Percentiles rank a stretch among this genome's conserved stretches.
phyloP scores from a whole-genome alignment of 2,329 filamentous ascomycete species.

The Aspergillus awamori region DNA sequence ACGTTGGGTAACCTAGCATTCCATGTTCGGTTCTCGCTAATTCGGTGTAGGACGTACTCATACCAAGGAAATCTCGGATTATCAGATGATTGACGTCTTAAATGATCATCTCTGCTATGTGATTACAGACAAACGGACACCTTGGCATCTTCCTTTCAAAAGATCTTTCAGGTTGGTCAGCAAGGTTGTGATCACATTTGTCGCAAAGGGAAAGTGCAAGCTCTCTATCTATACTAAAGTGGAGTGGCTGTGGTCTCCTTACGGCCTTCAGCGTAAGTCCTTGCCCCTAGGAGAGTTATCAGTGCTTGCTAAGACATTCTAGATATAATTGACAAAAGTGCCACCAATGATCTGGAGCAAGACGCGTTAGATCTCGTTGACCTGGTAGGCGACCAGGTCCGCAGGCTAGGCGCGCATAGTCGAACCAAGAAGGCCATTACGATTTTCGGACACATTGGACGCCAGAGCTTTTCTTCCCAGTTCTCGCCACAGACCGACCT shows the following conservation, averaged over 20 bases:
- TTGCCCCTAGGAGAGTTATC: background rate
- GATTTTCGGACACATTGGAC: slow-evolving; percentile 53
- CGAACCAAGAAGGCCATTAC: slow-evolving; percentile 53
- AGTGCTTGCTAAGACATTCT: slow-evolving; percentile 11
- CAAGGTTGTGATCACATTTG: slow-evolving; percentile 91
- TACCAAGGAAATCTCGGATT: slow-evolving; percentile 70
- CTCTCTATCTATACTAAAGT: slow-evolving; percentile 84
- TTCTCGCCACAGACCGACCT: slow-evolving; percentile 39
- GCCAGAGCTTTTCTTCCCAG: slow-evolving; percentile 44
- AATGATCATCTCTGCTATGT: slow-evolving; percentile 75
- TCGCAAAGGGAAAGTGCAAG: slow-evolving; percentile 89
- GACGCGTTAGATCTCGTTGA: slow-evolving; percentile 54
- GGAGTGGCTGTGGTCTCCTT: slow-evolving; percentile 76
- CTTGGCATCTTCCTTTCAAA: slow-evolving; percentile 85
- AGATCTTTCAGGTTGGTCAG: slow-evolving; percentile 78
- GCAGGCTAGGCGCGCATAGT: slow-evolving; percentile 49
- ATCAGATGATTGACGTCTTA: slow-evolving; percentile 82
- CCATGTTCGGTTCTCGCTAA: background rate
- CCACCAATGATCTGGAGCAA: slow-evolving; percentile 67
- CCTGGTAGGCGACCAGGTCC: slow-evolving; percentile 53
- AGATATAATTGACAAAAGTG: slow-evolving; percentile 63
- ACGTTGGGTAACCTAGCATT: slow-evolving; percentile 32
- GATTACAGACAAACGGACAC: slow-evolving; percentile 64
- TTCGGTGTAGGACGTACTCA: slow-evolving; percentile 49
- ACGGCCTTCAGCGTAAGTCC: slow-evolving; percentile 47